Base-by-base conservation (phyloP, 805 yeast genomes). In the Teunomyces panamensis region DNA sequence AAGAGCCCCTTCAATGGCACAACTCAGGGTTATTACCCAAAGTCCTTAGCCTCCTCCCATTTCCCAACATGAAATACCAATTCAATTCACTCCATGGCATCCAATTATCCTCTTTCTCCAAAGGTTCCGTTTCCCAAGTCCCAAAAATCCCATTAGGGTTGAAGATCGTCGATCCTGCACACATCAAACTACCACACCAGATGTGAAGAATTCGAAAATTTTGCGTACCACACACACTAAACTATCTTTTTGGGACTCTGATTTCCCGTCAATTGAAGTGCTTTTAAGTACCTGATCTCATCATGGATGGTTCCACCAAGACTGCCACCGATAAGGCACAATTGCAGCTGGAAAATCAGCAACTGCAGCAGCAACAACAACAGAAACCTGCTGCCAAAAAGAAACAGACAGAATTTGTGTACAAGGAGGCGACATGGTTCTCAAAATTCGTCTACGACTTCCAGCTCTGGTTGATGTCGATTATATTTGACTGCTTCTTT, bases 401-500 rank as follows among this genome's bases (percentile, higher is more conserved):
- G 44, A 27, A 28, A 5, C 14, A 10, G 13, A 33, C 39, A 11
- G 26, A 29, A 9, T 46, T 39, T 45, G 32, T 45, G n/a, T 49
- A 49, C 49, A 43, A 46, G 9, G 49, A 45, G 11, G 30, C 49
- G 11, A 28, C 56, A 24, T 67, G 72, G 72, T 61, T 57, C 46
- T 50, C 68, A 14, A 46, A 63, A 8, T 50, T 54, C 30, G 44
- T 58, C 41, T 73, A 70, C 51, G 77, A 73, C 52, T 53, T 72
- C 17, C 46, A 71, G 29, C 56, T 69, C 34, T 72, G 76, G 76
- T 28, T 63, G 24, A 63, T 69, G 36, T 53, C 68, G 11, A 65
- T 73, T 36, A 58, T 68, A 9, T 70, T 79, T 55, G 83, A 79
- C 53, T 77, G 79, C 43, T 92, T 92, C 71, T 92, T 92, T 69